phyloP scores from a whole-genome alignment of 129 eudicot genomes.

The Flaveria ramosissima region DNA sequence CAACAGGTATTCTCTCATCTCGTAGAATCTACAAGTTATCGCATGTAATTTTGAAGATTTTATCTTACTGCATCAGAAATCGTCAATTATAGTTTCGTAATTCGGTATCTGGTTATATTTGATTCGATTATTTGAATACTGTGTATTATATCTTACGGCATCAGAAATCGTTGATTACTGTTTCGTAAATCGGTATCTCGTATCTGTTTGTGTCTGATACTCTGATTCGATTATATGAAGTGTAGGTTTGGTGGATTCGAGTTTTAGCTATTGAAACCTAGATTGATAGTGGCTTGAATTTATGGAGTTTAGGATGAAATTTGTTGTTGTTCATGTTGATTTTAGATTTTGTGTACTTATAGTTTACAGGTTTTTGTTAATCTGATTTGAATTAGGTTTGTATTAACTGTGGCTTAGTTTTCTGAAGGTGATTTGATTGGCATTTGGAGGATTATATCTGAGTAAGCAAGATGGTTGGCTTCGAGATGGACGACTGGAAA shows the following conservation, averaged over 20 bases:
- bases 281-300: conserved; percentile 1
- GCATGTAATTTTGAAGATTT: conserved; percentile 5
- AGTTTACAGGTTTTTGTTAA: not conserved
- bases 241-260: conserved; percentile 17
- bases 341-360: not conserved
- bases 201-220: conserved; percentile 13
- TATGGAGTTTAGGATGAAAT: not conserved
- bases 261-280: conserved; percentile 20
- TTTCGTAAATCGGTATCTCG: not conserved
- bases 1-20: conserved; percentile 9
- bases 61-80: not conserved
- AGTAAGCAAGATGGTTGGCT: conserved; percentile 34
- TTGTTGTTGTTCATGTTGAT: not conserved
- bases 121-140: too few relatives aligned
- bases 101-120: too few relatives aligned
- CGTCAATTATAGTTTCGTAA: too few relatives aligned
- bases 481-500: conserved; percentile 42
- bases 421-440: not conserved
- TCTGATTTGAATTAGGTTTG: not conserved
- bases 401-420: conserved; percentile 14
- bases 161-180: not conserved
- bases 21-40: not conserved
- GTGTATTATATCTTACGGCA: too few relatives aligned
- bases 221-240: too few relatives aligned
- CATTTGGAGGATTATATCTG: conserved; percentile 19